Base-by-base conservation (phyloP, 129 eudicot species). In the Silybum marianum region DNA sequence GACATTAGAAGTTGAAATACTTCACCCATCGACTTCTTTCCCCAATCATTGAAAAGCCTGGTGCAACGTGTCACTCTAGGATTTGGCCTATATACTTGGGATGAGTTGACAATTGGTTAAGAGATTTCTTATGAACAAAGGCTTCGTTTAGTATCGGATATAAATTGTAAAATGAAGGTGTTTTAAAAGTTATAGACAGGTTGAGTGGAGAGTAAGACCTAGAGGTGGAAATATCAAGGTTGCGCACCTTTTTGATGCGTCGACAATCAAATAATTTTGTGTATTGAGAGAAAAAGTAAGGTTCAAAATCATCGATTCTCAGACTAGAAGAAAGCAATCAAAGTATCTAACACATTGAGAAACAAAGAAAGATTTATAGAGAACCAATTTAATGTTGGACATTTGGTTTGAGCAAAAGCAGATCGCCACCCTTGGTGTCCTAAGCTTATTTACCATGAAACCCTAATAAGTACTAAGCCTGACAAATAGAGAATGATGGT, bases 391-490 rank as follows among this genome's bases (percentile, higher is more conserved):
- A 23, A 60, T 48, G 62, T n/a, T 0, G 86, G 87, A 9, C 81
- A 86, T 71, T 14, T 88, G 40, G 88, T 78, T 9, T 86, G 86
- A 81, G 86, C 78, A 25, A 86, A 81, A 72, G 51, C 81, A 24
- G 21, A 77, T 21, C 21, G 23, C 9, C 58, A 85, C 36, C 84
- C 84, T 16, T 88, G 86, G 91, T 85, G 89, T 82, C 86, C 89
- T 0, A 80, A 81, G 38, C 75, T 75, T 1, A 39, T 88, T 8
- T 82, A 39, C 25, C 40, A 82, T 76, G 91, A 88, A 76, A 51
- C 77, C 54, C 38, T 71, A 25, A 69, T 83, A 16, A 72, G 72
- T 36, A 9, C 68, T 14, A 13, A 63, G 67, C 51, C 76, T 26
- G 34, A 28, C 26, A 71, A 10, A 9, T 60, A 21, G 82, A 88